Evolutionary conservation across 1,139 yeast species (phyloP).

Genomic region (Pichia sp.): DNA sequence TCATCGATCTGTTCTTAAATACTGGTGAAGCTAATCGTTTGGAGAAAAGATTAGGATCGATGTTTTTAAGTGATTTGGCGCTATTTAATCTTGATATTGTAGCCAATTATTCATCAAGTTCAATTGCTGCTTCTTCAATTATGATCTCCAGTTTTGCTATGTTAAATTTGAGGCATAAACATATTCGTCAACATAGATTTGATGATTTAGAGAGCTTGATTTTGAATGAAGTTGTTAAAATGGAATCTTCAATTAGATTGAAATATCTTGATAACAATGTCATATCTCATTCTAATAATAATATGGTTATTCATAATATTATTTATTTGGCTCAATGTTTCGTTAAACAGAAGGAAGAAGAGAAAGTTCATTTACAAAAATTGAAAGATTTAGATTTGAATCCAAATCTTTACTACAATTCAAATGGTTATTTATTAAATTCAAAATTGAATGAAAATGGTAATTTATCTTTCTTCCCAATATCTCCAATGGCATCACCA

Average conservation of each 20-base stretch:
- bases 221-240: conserved; percentile 18
- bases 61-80: conserved; percentile 57
- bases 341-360: conserved; percentile 19
- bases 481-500: conserved; percentile 28
- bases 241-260: conserved; percentile 22
- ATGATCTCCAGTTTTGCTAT: conserved; percentile 24
- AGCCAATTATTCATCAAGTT: conserved; percentile 47
- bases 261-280: conserved; percentile 20
- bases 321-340: conserved; percentile 21
- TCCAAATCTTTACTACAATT: conserved; percentile 8
- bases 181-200: conserved; percentile 19
- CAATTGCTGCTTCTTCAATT: conserved; percentile 48
- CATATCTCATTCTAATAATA: conserved; percentile 14
- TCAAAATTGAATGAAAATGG: conserved; percentile 10
- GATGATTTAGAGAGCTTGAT: conserved; percentile 25
- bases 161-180: conserved; percentile 17
- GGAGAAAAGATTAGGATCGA: conserved; percentile 48
- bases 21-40: conserved; percentile 30
- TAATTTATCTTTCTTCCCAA: conserved; percentile 16
- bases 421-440: conserved; percentile 9
- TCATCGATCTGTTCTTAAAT: conserved; percentile 48
- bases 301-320: conserved; percentile 18
- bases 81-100: conserved; percentile 56
- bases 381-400: conserved; percentile 12
- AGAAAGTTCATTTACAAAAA: conserved; percentile 10